Evolutionary conservation across 495 filamentous ascomycete genomes (phyloP), one percentile per base, ranked within the genome.

Genomic region (Viridothelium virens): DNA sequence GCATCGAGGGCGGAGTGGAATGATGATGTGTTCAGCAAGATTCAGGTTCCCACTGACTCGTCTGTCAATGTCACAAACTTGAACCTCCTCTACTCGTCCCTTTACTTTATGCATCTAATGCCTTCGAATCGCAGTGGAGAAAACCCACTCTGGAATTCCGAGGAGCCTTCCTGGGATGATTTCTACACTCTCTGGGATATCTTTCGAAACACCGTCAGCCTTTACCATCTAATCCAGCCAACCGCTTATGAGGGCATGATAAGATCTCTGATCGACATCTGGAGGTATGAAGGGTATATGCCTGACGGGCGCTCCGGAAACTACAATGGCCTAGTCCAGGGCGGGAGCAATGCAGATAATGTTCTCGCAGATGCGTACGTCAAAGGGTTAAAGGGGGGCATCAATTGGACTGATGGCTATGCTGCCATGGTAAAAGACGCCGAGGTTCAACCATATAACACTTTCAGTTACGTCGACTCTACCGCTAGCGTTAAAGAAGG

Each of bases 331-430:
- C 64, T 72, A 1, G 71, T 74, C 3, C 76, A 77, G 66, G 76
- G 76, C 2, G 76, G 76, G 12, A 74, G 70, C 10, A 75, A 77
- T 56, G 76, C 74, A 10, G 76, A 77, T 66, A 75, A 74, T 63
- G 74, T 75, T 1, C 72, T 77, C 7, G 76, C 76, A 11, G 76
- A 77, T 63, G 76, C 76, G 3, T 77, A 77, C 63, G 73, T 77
- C 63, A 77, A 77, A 59, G 71, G 69, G 0, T 46, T 77, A 3
- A 48, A 68, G 31, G 73, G 71, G 1, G 68, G 59, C 10, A 71
- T 77, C 65, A 75, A 76, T 62, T 77, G 76, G 76, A 73, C 68
- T 0, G 74, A 74, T 25, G 75, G 69, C 3, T 77, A 76, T 64
- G 66, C 69, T 7, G 76, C 76, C 1, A 71, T 77, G 62, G 70